Percentiles rank a stretch among this genome's conserved stretches.
phyloP scores from a whole-genome alignment of 768 basidiomycete genomes.

The Hydnomerulius pinastri region DNA sequence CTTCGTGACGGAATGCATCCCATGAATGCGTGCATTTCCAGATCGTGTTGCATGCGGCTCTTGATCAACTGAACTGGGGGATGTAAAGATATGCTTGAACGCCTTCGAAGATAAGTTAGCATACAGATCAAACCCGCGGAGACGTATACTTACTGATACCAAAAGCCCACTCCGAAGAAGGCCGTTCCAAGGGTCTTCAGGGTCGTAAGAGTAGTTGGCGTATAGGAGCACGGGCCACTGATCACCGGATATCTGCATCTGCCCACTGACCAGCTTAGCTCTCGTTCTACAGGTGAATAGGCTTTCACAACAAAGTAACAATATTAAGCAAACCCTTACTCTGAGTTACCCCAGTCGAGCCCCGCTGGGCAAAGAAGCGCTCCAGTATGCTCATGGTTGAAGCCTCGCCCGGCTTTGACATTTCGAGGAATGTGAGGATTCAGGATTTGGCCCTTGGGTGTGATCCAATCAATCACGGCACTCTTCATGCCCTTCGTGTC shows the following conservation, averaged over 20 bases:
- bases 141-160: constrained; percentile 13
- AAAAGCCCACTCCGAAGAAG: constrained; percentile 24
- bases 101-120: constrained; percentile 12
- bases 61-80: constrained; percentile 30
- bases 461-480: constrained; percentile 20
- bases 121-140: too few relatives aligned
- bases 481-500: constrained; percentile 9
- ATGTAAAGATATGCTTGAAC: too few relatives aligned
- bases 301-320: not conserved
- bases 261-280: constrained; percentile 6
- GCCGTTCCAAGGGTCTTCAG: constrained; percentile 19
- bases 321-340: constrained; percentile 6
- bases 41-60: constrained; percentile 17
- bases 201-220: constrained; percentile 10
- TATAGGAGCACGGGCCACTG: constrained; percentile 22
- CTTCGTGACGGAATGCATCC: too few relatives aligned
- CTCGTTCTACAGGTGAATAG: constrained; percentile 2
- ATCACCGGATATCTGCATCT: constrained; percentile 9
- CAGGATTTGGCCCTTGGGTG: constrained; percentile 11
- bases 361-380: constrained; percentile 19
- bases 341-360: constrained; percentile 17
- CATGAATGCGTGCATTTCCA: too few relatives aligned
- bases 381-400: constrained; percentile 18
- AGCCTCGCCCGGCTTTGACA: constrained; percentile 15
- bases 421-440: constrained; percentile 14